These are phyloP conservation scores for Pseudisothecium myosuroides DNA, from an alignment of 225 moss, liverwort and hornwort genomes.

Conservation along the genomic window DNA sequence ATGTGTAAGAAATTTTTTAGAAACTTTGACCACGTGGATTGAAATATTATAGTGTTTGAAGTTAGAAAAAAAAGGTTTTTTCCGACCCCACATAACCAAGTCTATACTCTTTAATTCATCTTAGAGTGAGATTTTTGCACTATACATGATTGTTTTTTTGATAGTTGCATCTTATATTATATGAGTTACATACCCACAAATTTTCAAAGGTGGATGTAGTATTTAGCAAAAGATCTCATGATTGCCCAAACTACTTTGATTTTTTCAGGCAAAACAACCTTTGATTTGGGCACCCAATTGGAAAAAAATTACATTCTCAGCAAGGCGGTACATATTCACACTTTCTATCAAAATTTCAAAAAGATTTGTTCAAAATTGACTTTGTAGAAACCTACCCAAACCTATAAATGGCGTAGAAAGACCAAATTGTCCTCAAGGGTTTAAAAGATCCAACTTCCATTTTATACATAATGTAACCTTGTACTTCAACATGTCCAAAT, in stretches of 20 bases:
- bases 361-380: background rate
- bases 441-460: background rate
- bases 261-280: fast-evolving
- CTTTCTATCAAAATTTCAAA: background rate
- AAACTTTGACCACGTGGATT: fast-evolving
- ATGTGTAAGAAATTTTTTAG: fast-evolving
- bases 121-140: background rate
- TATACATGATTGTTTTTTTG: background rate
- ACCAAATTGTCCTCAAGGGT: fast-evolving
- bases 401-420: background rate
- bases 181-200: fast-evolving
- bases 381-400: fast-evolving
- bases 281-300: fast-evolving
- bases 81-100: fast-evolving
- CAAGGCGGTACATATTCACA: background rate
- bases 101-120: background rate
- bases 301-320: background rate
- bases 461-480: background rate
- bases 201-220: fast-evolving
- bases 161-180: background rate
- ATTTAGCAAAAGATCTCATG: background rate
- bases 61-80: too few relatives aligned
- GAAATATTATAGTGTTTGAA: background rate
- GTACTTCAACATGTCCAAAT: background rate
- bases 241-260: fast-evolving